These are phyloP conservation scores for Patellifolia procumbens DNA, from an alignment of 179 eudicot species.

Conservation along the genomic window DNA sequence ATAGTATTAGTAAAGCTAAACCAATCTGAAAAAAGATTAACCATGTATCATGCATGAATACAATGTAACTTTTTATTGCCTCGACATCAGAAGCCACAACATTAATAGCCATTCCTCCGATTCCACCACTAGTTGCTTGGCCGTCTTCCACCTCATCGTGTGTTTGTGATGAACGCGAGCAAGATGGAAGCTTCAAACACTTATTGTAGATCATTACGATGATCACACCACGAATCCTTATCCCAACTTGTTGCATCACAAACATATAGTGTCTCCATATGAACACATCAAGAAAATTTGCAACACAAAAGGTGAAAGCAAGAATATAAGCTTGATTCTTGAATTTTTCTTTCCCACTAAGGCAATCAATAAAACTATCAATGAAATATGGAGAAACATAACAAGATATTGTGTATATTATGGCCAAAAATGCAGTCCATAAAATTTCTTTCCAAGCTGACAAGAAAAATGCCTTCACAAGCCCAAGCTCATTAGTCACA, in stretches of 20 bases:
- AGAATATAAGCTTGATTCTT: slow-evolving; percentile 42
- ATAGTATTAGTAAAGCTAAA: slow-evolving; percentile 48
- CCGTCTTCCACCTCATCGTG: not conserved
- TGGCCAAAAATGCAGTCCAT: slow-evolving; percentile 42
- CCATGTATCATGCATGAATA: slow-evolving; percentile 60
- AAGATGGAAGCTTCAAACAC: slow-evolving; percentile 42
- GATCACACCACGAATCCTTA: slow-evolving; percentile 35
- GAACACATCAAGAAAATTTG: slow-evolving; percentile 47
- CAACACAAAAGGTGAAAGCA: slow-evolving; percentile 41
- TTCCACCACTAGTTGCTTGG: slow-evolving; percentile 25
- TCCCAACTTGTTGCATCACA: slow-evolving; percentile 36
- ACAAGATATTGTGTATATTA: slow-evolving; percentile 10
- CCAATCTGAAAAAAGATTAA: slow-evolving; percentile 49
- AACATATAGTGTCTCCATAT: slow-evolving; percentile 39
- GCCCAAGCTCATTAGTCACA: slow-evolving; percentile 27
- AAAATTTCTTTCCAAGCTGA: not conserved
- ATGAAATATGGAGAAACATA: slow-evolving; percentile 34
- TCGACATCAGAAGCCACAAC: slow-evolving; percentile 63
- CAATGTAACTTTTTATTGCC: slow-evolving; percentile 42
- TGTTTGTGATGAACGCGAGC: slow-evolving; percentile 42
- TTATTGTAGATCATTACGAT: slow-evolving; percentile 35
- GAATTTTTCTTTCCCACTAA: slow-evolving; percentile 36
- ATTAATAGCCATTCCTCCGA: slow-evolving; percentile 62
- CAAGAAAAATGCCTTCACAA: slow-evolving; percentile 21
- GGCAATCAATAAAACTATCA: slow-evolving; percentile 57